Evolutionary conservation across 2,329 filamentous ascomycete species (phyloP).

Genomic region (Monilinia fructicola): DNA sequence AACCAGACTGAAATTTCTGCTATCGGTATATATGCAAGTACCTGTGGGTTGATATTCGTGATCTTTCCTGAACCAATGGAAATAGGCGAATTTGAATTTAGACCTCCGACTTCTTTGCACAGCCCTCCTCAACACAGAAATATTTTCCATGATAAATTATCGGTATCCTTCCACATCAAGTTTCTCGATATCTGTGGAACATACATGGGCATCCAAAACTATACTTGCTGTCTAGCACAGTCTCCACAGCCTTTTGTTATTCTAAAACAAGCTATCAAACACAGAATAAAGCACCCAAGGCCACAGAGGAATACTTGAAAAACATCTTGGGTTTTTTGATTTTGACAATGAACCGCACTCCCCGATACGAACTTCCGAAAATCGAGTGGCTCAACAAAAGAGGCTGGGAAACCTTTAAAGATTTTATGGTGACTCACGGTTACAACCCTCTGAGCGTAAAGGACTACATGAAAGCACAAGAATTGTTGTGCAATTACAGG

Average conservation of each 20-base stretch:
- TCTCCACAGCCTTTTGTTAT: background rate
- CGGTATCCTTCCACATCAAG: background rate
- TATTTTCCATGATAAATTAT: background rate
- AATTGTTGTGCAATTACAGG: background rate
- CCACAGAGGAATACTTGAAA: background rate
- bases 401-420: constrained; percentile 1
- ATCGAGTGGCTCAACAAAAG: constrained; percentile 8
- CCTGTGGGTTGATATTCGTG: too few species aligned
- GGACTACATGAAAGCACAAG: constrained; percentile 9
- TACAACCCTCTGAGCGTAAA: background rate
- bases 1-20: too few species aligned
- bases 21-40: too few species aligned
- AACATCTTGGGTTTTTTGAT: background rate
- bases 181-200: background rate
- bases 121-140: background rate
- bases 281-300: background rate
- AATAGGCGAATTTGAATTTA: too few species aligned
- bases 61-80: too few species aligned
- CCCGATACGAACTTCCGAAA: background rate
- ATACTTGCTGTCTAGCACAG: background rate
- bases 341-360: background rate
- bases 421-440: background rate
- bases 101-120: too few species aligned
- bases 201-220: background rate
- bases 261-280: background rate